A percentile compares a stretch with the other conserved stretches of the same genome.
Conservation (phyloP, 208 protist species). For the Sergeia podlipaevii region DNA sequence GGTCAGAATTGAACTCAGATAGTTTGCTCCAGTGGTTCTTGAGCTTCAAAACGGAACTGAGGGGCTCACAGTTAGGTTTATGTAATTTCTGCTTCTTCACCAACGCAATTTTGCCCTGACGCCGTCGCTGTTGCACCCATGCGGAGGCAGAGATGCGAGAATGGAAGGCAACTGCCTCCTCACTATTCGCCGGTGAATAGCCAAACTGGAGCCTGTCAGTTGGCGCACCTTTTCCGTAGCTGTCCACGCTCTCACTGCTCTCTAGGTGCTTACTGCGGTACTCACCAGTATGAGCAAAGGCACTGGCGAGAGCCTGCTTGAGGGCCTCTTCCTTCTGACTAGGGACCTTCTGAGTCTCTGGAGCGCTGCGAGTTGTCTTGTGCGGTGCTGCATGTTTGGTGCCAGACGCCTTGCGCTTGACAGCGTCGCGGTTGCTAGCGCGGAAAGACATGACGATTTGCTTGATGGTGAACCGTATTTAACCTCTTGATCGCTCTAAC, state of each 20-base stretch:
- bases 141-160: conserved; percentile 21
- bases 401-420: no score
- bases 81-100: conserved; percentile 48
- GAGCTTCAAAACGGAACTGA: conserved; percentile 73
- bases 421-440: no score
- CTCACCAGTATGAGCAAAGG: conserved; percentile 13
- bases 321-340: conserved; percentile 29
- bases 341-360: not conserved
- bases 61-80: conserved; percentile 61
- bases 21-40: conserved; percentile 66
- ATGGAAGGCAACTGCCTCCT: conserved; percentile 82
- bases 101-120: conserved; percentile 22
- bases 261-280: not conserved
- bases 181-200: conserved; percentile 61
- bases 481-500: no score
- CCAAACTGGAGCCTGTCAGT: conserved; percentile 88
- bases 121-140: conserved; percentile 45
- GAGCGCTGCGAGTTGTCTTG: not conserved
- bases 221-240: conserved; percentile 70
- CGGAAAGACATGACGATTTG: no score
- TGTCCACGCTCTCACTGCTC: conserved; percentile 22
- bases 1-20: conserved; percentile 45
- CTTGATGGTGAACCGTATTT: no score
- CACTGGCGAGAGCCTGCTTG: conserved; percentile 27
- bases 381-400: no score